Base-by-base conservation (phyloP, 2,329 filamentous ascomycete genomes). In the Colletotrichum magnum region DNA sequence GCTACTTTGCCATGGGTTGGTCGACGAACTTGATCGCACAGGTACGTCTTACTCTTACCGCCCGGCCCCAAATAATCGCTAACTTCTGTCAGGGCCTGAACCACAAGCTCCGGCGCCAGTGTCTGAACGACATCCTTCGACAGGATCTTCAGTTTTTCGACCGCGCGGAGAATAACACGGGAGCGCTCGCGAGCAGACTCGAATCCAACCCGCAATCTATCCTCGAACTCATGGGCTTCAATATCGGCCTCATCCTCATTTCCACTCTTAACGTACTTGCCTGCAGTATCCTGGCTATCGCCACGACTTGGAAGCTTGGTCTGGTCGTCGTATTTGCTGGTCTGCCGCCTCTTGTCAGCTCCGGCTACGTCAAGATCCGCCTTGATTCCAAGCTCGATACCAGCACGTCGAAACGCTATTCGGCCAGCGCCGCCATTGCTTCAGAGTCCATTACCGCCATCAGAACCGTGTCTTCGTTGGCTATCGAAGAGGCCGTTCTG, bases 221-320 rank as follows among this genome's bases (percentile, higher is more conserved):
- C 48, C 72, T 82, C n/a, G 81, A 83, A 69, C 77, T 84, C 1
- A 83, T 83, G 80, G 80, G 81, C 1, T 79, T 80, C 69, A 84
- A 82, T 47, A 73, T 84, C 26, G 80, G 75, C 1, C 76, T 84
- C 2, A 79, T 84, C 32, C n/a, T 81, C 10, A 79, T 82, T 41
- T 74, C 79, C 1, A 69, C 79, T 1, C 68, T 84, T 26, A 83
- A 81, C 41, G 70, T 84, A 15, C 63, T 76, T 15, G 76, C 79
- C 0, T 82, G 79, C 67, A 77, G 77, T 62, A 76, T 85, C 12
- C 71, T 88, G 1, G 81, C 81, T 0, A 77, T 88, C 9, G 81
- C 75, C 1, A 78, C 80, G 59, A 81, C 80, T 15, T 88, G 84
- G 84, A 86, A 84, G 57, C 73, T 88, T 6, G 84, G 83, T 0